phyloP scores from a whole-genome alignment of 495 filamentous ascomycete species.

The Gamarada debralockiae region DNA sequence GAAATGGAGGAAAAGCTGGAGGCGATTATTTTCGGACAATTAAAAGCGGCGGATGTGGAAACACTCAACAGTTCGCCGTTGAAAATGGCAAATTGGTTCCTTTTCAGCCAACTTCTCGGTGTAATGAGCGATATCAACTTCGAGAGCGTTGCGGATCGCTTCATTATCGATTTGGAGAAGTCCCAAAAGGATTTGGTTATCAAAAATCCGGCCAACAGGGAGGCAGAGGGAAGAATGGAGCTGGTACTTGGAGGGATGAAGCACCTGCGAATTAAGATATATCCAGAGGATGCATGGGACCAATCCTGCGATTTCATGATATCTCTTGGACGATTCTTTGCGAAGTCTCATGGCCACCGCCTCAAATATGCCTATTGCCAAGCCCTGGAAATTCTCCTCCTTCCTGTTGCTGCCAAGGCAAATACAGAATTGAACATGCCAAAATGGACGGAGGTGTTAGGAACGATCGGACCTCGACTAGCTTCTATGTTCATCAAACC shows the following conservation, averaged over 20 bases:
- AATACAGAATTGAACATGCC: constrained; percentile 69
- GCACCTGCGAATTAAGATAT: constrained; percentile 69
- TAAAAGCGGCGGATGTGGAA: constrained; percentile 83
- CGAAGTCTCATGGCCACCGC: constrained; percentile 75
- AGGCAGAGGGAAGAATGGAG: constrained; percentile 76
- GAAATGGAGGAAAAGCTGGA: constrained; percentile 79
- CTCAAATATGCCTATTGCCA: constrained; percentile 94
- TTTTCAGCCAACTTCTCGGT: constrained; percentile 86
- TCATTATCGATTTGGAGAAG: constrained; percentile 72
- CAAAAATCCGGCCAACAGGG: constrained; percentile 56
- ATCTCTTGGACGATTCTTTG: constrained; percentile 74
- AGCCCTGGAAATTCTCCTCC: constrained; percentile 77
- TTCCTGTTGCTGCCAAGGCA: constrained; percentile 81
- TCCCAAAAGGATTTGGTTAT: constrained; percentile 65
- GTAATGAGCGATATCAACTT: constrained; percentile 95
- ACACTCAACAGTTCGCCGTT: constrained; percentile 73
- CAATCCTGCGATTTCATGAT: constrained; percentile 87
- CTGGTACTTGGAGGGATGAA: constrained; percentile 87
- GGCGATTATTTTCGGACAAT: constrained; percentile 88
- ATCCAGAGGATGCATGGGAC: constrained; percentile 72
- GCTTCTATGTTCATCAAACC: constrained; percentile 84
- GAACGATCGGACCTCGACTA: constrained; percentile 68
- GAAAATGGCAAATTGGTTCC: constrained; percentile 88
- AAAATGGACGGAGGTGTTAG: constrained; percentile 82
- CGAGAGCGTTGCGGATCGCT: constrained; percentile 73